phyloP scores from a whole-genome alignment of 148 eudicot species.

The Vaccinium vitisidaea region DNA sequence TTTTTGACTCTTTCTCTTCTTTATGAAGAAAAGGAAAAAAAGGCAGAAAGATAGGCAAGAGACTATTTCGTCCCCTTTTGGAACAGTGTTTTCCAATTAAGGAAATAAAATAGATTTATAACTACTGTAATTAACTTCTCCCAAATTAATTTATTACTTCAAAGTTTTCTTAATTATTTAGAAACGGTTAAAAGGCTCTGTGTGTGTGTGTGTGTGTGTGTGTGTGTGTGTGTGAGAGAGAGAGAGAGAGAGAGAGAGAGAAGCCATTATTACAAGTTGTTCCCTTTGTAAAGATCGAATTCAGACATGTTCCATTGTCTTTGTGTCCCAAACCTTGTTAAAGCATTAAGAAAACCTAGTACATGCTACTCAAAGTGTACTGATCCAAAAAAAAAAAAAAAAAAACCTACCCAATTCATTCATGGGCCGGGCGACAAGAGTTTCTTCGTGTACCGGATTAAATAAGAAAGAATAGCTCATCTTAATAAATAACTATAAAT shows the following conservation, averaged over 20 bases:
- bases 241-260: no score
- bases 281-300: not conserved
- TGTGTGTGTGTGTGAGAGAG: no score
- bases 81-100: not conserved
- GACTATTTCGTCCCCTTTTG: not conserved
- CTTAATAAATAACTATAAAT: no score
- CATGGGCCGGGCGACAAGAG: not conserved
- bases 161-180: not conserved
- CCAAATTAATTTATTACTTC: not conserved
- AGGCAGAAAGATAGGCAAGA: not conserved
- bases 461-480: not conserved
- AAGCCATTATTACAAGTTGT: no score
- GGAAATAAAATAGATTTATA: not conserved
- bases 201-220: no score
- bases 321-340: not conserved
- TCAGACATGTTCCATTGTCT: not conserved
- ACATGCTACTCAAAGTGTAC: not conserved
- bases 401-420: not conserved
- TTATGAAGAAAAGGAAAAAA: not conserved
- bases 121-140: not conserved
- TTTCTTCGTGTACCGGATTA: not conserved
- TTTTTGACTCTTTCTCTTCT: not conserved
- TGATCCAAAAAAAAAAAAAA: no score
- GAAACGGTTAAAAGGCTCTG: not conserved
- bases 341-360: not conserved